Conservation (phyloP, 805 yeast genomes). For the Phaffomyces opuntiae region DNA sequence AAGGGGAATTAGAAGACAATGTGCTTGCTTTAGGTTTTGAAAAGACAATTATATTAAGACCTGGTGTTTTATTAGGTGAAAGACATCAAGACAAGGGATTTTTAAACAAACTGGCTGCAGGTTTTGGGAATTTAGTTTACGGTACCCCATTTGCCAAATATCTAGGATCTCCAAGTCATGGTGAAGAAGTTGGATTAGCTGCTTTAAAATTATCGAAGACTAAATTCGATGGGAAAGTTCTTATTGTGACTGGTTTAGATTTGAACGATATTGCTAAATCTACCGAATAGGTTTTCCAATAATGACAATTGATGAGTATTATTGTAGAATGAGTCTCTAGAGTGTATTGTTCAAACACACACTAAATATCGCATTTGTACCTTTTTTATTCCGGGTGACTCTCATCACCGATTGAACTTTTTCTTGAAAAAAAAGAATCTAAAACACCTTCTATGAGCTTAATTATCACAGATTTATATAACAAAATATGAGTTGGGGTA, state of each 20-base stretch:
- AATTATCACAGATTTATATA: no score
- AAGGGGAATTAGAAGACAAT: constrained; percentile 72
- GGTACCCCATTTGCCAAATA: constrained; percentile 28
- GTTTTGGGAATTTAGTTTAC: constrained; percentile 23
- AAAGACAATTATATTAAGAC: constrained; percentile 68
- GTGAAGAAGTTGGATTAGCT: constrained; percentile 57
- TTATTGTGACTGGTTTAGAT: constrained; percentile 25
- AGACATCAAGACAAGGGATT: constrained; percentile 39
- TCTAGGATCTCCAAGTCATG: constrained; percentile 45
- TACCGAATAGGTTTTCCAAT: not conserved
- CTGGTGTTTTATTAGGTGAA: constrained; percentile 67
- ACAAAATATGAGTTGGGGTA: no score
- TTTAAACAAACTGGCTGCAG: constrained; percentile 26
- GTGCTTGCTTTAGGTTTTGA: constrained; percentile 56
- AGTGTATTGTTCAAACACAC: no score
- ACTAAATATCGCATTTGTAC: no score
- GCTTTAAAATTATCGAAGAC: constrained; percentile 33
- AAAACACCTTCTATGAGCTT: no score
- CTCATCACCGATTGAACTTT: no score
- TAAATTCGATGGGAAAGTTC: constrained; percentile 20
- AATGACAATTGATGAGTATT: constrained; percentile 7
- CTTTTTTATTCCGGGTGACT: no score
- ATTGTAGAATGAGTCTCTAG: no score
- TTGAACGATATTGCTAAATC: constrained; percentile 7
- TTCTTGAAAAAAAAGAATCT: no score